Base-by-base conservation (phyloP, 148 eudicot genomes). In the Persicaria maculosa region DNA sequence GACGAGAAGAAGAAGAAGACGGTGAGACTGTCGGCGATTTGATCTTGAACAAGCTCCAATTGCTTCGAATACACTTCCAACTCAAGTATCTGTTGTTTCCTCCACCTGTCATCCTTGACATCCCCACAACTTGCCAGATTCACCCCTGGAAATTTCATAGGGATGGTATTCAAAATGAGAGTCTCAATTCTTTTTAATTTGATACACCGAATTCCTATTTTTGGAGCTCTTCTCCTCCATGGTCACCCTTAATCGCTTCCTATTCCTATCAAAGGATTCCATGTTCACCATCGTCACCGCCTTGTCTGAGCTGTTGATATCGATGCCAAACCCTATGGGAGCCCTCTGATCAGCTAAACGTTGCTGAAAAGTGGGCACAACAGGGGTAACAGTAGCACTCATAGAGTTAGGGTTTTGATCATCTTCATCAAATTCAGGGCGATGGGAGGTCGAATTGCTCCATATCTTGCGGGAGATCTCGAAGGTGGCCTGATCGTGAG, bases 11-110 rank as follows among this genome's bases (percentile, higher is more conserved):
- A n/a, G n/a, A n/a, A n/a, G n/a, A n/a, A n/a, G n/a, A n/a, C n/a
- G n/a, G n/a, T n/a, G n/a, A n/a, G n/a, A n/a, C n/a, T n/a, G n/a
- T n/a, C n/a, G n/a, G n/a, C n/a, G n/a, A 96, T 88, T 77, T 92
- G 94, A 79, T 92, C 97, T 77, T 96, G 99, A 78, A 96, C 92
- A 89, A 96, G 83, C 75, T 91, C 97, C 79, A 96, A 83, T 58
- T 97, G 83, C 90, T 89, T 96, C 9, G 97, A 96, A 74, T 88
- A 92, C 69, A 96, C 97, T 80, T 96, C 99, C 82, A 96, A 80
- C 80, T 96, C 99, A 76, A 96, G 76, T 62, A 90, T 90, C 78
- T 96, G 96, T 65, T 92, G 97, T 77, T 89, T 92, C 87, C 93
- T 90, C 99, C 99, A 92, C 74, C 84, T 92, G 71, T 88, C 94